These are phyloP conservation scores for Glaciozyma antarctica DNA, from an alignment of 768 basidiomycete genomes.

Conservation along the genomic window DNA sequence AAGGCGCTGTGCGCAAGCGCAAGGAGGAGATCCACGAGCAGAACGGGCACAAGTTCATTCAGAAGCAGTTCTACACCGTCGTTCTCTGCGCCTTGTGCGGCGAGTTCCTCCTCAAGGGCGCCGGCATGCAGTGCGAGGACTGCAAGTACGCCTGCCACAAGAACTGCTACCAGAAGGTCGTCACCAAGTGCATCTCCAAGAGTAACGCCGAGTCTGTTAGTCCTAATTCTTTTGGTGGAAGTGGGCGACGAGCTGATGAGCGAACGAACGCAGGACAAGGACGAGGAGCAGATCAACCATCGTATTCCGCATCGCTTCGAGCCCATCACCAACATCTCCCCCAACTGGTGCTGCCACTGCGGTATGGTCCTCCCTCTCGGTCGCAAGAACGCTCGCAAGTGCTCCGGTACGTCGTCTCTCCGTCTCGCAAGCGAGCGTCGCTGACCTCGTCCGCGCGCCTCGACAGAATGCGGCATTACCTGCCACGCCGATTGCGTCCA, in stretches of 20 bases:
- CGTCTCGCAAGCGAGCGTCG: neutral
- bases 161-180: conserved; percentile 97
- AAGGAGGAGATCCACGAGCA: conserved; percentile 98
- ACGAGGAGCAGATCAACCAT: conserved; percentile 91
- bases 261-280: conserved; percentile 57
- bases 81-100: conserved; percentile 97
- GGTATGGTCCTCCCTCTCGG: conserved; percentile 90
- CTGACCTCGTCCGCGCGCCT: neutral
- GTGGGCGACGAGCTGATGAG: neutral
- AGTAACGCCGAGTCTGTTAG: conserved; percentile 76
- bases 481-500: conserved; percentile 83
- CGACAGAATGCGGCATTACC: conserved; percentile 77
- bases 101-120: conserved; percentile 92
- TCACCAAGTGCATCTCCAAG: conserved; percentile 98
- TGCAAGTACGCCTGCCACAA: conserved; percentile 98
- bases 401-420: conserved; percentile 46
- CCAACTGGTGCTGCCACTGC: conserved; percentile 99
- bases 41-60: conserved; percentile 98
- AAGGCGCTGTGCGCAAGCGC: conserved; percentile 93
- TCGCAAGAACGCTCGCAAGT: conserved; percentile 90
- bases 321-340: conserved; percentile 88
- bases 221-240: conserved; percentile 20
- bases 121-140: conserved; percentile 93
- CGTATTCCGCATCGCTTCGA: conserved; percentile 98
- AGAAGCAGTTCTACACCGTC: conserved; percentile 84